These are phyloP conservation scores for Metarhizium humberi DNA, from an alignment of 2,329 filamentous ascomycete genomes.

Conservation along the genomic window DNA sequence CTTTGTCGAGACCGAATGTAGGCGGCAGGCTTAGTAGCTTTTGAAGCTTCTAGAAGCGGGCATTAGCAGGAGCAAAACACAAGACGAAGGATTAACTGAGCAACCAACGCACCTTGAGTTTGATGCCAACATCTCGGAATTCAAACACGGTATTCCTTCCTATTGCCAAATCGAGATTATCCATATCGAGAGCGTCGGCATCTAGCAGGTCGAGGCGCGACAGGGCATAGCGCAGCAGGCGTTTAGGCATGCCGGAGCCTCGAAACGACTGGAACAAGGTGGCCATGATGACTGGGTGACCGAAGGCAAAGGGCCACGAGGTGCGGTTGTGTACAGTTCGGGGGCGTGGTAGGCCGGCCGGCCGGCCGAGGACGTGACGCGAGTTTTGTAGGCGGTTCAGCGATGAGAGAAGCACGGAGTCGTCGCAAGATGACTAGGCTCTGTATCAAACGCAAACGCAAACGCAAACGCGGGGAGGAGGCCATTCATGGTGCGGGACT, in stretches of 20 bases:
- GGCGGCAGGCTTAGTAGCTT: slow-evolving; percentile 65
- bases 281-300: slow-evolving; percentile 44
- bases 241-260: slow-evolving; percentile 74
- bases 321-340: neutral
- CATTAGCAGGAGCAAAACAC: slow-evolving; percentile 13
- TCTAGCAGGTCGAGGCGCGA: slow-evolving; percentile 80
- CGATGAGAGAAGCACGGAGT: slow-evolving; percentile 7
- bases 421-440: slow-evolving; percentile 24
- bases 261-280: slow-evolving; percentile 59
- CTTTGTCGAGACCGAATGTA: slow-evolving; percentile 60
- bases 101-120: slow-evolving; percentile 51
- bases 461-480: slow-evolving; percentile 12
- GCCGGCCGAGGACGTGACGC: neutral
- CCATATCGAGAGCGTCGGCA: slow-evolving; percentile 74
- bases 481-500: slow-evolving; percentile 20
- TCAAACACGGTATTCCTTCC: slow-evolving; percentile 78
- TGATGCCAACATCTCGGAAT: slow-evolving; percentile 76
- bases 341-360: too few relatives aligned
- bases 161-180: slow-evolving; percentile 74
- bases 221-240: slow-evolving; percentile 77
- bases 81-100: slow-evolving; percentile 10
- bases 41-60: slow-evolving; percentile 59
- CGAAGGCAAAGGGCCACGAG: neutral
- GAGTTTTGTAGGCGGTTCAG: slow-evolving; percentile 2
- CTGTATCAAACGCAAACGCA: slow-evolving; percentile 18